phyloP scores from a whole-genome alignment of 2,329 filamentous ascomycete genomes.

The Ophiocordyceps australis region DNA sequence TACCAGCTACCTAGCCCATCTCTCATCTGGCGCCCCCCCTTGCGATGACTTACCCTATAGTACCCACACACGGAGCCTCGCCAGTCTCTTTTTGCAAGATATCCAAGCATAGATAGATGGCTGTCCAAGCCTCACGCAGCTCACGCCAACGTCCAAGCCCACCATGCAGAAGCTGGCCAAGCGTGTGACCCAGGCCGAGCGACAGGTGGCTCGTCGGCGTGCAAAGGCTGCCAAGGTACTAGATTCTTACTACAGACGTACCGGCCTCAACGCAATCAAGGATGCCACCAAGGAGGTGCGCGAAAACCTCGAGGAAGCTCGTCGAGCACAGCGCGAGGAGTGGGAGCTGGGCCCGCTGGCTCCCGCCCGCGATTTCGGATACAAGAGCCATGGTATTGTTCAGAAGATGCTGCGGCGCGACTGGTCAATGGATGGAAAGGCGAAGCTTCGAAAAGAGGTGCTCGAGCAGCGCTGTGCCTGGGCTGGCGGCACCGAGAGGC shows the following conservation, averaged over 20 bases:
- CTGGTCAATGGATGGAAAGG: slow-evolving; percentile 13
- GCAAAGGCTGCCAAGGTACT: slow-evolving; percentile 18
- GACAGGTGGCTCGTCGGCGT: slow-evolving; percentile 34
- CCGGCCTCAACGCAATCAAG: slow-evolving; percentile 12
- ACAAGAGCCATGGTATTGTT: slow-evolving; percentile 40
- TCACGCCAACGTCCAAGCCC: too few species aligned
- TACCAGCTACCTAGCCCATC: too few species aligned
- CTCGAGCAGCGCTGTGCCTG: slow-evolving; percentile 27
- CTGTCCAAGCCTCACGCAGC: too few species aligned
- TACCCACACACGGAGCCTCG: too few species aligned
- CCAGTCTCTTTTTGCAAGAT: too few species aligned
- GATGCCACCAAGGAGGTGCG: slow-evolving; percentile 13
- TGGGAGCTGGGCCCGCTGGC: slow-evolving; percentile 65
- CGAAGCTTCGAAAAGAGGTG: slow-evolving; percentile 13
- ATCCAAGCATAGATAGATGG: too few species aligned
- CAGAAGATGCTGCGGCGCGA: slow-evolving; percentile 17
- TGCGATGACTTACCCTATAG: too few species aligned
- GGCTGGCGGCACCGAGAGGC: slow-evolving; percentile 34
- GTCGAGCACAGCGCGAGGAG: slow-evolving; percentile 47
- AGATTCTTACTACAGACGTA: slow-evolving; percentile 9
- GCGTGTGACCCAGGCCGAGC: slow-evolving; percentile 47
- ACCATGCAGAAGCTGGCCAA: slow-evolving; percentile 57
- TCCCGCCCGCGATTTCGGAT: slow-evolving; percentile 55
- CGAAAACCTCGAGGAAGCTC: slow-evolving; percentile 18
- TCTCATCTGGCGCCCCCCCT: too few species aligned